A percentile compares a stretch with the other conserved stretches of the same genome.
phyloP scores from a whole-genome alignment of 441 rosid species.

The Bruguiera hainesii region DNA sequence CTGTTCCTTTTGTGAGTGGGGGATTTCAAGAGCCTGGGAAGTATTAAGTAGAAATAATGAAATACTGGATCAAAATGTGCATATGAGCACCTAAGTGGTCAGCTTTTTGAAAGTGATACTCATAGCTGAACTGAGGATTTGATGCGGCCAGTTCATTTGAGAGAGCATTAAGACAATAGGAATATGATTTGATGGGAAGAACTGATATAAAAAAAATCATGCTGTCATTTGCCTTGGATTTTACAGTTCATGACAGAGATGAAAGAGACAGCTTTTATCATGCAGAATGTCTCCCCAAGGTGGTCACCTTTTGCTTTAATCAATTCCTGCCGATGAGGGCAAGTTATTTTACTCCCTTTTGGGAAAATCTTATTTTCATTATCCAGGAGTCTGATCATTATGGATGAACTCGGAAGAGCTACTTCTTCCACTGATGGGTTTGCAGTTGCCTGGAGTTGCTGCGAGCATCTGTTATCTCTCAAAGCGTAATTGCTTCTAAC shows the following conservation, averaged over 20 bases:
- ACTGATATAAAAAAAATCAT: background rate
- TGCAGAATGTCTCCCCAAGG: constrained; percentile 93
- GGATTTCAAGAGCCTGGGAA: no score
- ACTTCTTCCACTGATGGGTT: constrained; percentile 95
- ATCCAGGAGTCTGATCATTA: constrained; percentile 78
- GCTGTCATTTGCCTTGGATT: constrained; percentile 19
- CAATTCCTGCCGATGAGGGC: background rate
- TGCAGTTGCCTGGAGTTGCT: constrained; percentile 98
- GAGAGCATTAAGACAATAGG: no score
- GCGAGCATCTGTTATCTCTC: constrained; percentile 77
- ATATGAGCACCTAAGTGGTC: no score
- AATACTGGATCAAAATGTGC: no score
- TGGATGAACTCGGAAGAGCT: constrained; percentile 99
- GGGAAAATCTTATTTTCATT: constrained; percentile 9
- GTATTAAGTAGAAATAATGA: no score
- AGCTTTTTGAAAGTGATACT: background rate
- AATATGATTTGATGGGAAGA: background rate
- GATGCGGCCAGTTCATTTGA: background rate
- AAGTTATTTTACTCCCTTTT: background rate
- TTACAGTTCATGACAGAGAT: constrained; percentile 98
- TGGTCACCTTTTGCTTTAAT: constrained; percentile 19
- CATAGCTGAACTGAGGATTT: constrained; percentile 3
- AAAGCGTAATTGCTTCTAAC: constrained; percentile 55
- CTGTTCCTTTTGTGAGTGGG: no score
- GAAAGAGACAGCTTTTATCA: constrained; percentile 95